phyloP scores from a whole-genome alignment of 2,329 filamentous ascomycete genomes.

The Stagonosporopsis cucurbitacearum region DNA sequence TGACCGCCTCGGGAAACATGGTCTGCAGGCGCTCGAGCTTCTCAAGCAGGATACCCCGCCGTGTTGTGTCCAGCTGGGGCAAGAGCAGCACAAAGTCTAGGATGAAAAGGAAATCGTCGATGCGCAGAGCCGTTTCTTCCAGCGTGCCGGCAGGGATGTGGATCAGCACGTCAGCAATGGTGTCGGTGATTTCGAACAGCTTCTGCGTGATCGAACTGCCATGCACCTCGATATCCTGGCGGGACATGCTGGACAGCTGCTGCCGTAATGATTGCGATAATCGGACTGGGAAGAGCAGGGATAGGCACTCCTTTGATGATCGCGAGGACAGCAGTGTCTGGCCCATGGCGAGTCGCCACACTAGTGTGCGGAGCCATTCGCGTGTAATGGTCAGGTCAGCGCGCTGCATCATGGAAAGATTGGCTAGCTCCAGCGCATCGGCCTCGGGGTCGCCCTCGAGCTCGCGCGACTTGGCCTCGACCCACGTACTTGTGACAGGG shows the following conservation, averaged over 20 bases:
- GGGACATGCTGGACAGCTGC: slow-evolving; percentile 52
- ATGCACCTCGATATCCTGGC: slow-evolving; percentile 60
- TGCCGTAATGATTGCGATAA: slow-evolving; percentile 54
- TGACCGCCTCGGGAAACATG: slow-evolving; percentile 46
- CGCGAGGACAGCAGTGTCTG: slow-evolving; percentile 54
- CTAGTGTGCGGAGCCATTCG: slow-evolving; percentile 57
- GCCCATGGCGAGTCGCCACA: slow-evolving; percentile 59
- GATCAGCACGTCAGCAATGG: slow-evolving; percentile 64
- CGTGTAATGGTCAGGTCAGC: slow-evolving; percentile 59
- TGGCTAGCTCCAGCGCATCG: slow-evolving; percentile 49
- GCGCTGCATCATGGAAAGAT: slow-evolving; percentile 53
- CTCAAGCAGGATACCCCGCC: slow-evolving; percentile 53
- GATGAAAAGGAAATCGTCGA: slow-evolving; percentile 62
- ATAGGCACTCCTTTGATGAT: slow-evolving; percentile 48
- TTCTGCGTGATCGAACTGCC: slow-evolving; percentile 65
- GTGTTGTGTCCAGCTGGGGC: slow-evolving; percentile 55
- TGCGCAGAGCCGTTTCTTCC: slow-evolving; percentile 56
- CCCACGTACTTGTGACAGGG: slow-evolving; percentile 51
- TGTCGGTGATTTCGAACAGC: slow-evolving; percentile 66
- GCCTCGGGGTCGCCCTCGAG: slow-evolving; percentile 49
- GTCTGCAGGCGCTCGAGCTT: slow-evolving; percentile 50
- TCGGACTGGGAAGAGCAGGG: slow-evolving; percentile 54
- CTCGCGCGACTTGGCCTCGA: slow-evolving; percentile 55
- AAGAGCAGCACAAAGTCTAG: slow-evolving; percentile 60
- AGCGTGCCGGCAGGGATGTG: slow-evolving; percentile 57